phyloP scores from a whole-genome alignment of 768 basidiomycete genomes.

The Postia placenta region DNA sequence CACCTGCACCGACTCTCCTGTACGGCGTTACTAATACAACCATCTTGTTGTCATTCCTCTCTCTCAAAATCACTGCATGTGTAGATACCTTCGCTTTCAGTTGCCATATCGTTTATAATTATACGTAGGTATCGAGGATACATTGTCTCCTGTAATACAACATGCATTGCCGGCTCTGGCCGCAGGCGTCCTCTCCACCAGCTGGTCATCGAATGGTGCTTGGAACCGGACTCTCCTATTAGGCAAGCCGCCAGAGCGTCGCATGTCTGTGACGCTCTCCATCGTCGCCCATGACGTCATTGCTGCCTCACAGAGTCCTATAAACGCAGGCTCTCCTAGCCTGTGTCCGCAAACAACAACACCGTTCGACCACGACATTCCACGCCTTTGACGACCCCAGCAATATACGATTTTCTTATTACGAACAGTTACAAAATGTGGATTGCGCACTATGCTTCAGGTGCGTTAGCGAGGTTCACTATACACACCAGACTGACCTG shows the following conservation, averaged over 20 bases:
- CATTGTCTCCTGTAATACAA: not conserved
- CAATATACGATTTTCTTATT: not conserved
- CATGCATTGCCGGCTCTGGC: not conserved
- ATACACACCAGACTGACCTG: not conserved
- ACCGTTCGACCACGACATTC: not conserved
- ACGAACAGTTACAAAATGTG: conserved; percentile 6
- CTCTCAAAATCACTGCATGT: no score
- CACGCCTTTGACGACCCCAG: not conserved
- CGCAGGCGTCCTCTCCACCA: not conserved
- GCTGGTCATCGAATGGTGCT: no score
- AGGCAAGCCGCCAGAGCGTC: no score
- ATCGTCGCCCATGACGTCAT: not conserved
- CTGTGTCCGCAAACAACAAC: not conserved
- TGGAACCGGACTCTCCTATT: no score
- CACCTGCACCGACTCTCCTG: no score
- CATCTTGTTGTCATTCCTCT: no score
- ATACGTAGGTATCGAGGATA: not conserved
- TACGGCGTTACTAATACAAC: no score
- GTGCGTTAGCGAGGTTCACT: not conserved
- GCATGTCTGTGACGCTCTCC: no score
- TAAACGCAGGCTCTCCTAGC: not conserved
- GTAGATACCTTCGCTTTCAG: no score
- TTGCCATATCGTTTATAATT: not conserved
- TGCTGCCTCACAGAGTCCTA: not conserved
- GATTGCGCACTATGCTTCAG: conserved; percentile 16